Conservation (phyloP, 2,329 filamentous ascomycete genomes). For the Microdochium bolleyi region DNA sequence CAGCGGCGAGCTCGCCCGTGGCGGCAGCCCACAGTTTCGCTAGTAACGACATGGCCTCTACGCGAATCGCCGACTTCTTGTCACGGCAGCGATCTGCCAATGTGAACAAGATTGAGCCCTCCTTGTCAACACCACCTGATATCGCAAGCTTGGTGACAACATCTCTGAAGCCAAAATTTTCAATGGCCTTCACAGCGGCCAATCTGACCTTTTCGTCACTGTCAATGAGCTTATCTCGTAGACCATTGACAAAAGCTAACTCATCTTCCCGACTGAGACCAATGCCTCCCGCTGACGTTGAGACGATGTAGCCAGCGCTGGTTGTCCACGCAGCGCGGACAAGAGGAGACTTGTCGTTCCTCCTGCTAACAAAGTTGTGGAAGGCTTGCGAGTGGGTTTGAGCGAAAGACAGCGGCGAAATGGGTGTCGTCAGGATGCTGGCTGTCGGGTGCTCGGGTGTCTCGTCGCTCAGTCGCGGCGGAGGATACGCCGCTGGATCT, state of each 20-base stretch:
- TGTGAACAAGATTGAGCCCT: slow-evolving; percentile 71
- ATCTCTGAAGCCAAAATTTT: slow-evolving; percentile 71
- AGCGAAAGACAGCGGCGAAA: slow-evolving; percentile 83
- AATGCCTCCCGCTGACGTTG: slow-evolving; percentile 86
- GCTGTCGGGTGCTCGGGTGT: slow-evolving; percentile 36
- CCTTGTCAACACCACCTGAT: slow-evolving; percentile 65
- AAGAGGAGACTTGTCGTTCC: slow-evolving; percentile 75
- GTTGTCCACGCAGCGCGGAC: slow-evolving; percentile 85
- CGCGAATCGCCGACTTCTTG: slow-evolving; percentile 70
- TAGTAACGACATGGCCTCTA: slow-evolving; percentile 78
- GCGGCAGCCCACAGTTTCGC: slow-evolving; percentile 92
- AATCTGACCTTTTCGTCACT: slow-evolving; percentile 85
- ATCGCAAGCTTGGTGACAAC: slow-evolving; percentile 75
- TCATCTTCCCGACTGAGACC: slow-evolving; percentile 82
- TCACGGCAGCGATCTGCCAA: slow-evolving; percentile 87
- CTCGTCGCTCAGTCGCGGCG: slow-evolving; percentile 56
- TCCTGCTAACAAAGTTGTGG: slow-evolving; percentile 74
- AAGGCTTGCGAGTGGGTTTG: slow-evolving; percentile 75
- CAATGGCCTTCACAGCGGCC: slow-evolving; percentile 79
- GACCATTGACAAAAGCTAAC: slow-evolving; percentile 59
- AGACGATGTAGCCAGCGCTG: slow-evolving; percentile 74
- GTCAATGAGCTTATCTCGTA: slow-evolving; percentile 78
- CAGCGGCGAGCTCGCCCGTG: slow-evolving; percentile 74
- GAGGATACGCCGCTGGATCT: slow-evolving; percentile 82
- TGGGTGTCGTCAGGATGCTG: slow-evolving; percentile 69